Conservation (phyloP, 177 flowering plant genomes). For the Vitis hybrid region DNA sequence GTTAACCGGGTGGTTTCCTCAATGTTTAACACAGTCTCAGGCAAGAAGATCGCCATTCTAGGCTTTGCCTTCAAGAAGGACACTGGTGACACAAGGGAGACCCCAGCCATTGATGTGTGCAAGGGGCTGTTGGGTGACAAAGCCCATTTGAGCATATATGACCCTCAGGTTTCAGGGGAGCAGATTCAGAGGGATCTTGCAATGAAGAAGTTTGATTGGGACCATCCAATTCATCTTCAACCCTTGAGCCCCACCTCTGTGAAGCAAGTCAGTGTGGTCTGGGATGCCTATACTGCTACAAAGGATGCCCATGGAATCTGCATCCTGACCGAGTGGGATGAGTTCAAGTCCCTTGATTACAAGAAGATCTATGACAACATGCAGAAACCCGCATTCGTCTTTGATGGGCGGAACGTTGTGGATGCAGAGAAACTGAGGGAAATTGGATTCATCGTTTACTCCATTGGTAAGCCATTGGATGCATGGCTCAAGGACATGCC, state of each 20-base stretch:
- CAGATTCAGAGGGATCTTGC: slow-evolving; percentile 69
- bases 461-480: slow-evolving; percentile 76
- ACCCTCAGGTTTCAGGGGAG: slow-evolving; percentile 65
- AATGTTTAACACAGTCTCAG: slow-evolving; percentile 80
- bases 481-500: slow-evolving; percentile 74
- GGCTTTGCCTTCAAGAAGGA: slow-evolving; percentile 75
- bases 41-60: slow-evolving; percentile 60
- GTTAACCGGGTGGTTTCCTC: slow-evolving; percentile 78
- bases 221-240: slow-evolving; percentile 56
- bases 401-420: slow-evolving; percentile 64
- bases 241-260: slow-evolving; percentile 36
- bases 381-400: slow-evolving; percentile 75
- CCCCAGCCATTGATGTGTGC: slow-evolving; percentile 78
- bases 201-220: slow-evolving; percentile 66
- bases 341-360: slow-evolving; percentile 62
- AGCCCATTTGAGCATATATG: slow-evolving; percentile 62
- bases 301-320: slow-evolving; percentile 71
- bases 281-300: slow-evolving; percentile 63
- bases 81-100: slow-evolving; percentile 74
- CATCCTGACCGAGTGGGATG: slow-evolving; percentile 79
- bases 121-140: slow-evolving; percentile 62
- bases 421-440: slow-evolving; percentile 48
- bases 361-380: slow-evolving; percentile 58
- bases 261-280: slow-evolving; percentile 39
- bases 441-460: slow-evolving; percentile 69